phyloP scores from a whole-genome alignment of 495 filamentous ascomycete species.

The Pyronema omphalodes region DNA sequence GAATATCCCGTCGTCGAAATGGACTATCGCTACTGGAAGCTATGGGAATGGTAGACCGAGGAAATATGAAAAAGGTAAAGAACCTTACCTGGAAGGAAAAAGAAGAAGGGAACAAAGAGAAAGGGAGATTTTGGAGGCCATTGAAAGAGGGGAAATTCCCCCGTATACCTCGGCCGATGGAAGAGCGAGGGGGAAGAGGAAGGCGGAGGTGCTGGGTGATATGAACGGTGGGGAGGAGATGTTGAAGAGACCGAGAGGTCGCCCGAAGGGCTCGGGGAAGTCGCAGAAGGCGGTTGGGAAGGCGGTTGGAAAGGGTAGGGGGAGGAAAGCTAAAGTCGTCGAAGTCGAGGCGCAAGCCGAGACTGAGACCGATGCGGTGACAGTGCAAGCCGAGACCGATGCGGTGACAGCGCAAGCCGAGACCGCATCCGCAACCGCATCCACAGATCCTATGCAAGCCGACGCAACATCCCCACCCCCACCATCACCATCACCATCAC shows the following conservation, averaged over 20 bases:
- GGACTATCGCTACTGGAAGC: background rate
- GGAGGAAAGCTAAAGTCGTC: background rate
- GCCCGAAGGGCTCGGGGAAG: background rate
- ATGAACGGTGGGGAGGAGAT: background rate
- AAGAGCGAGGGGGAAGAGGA: background rate
- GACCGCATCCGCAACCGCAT: too few relatives aligned
- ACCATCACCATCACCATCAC: too few relatives aligned
- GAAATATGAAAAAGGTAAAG: conserved; percentile 25
- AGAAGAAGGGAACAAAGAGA: conserved; percentile 6
- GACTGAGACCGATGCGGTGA: too few relatives aligned
- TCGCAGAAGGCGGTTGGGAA: background rate
- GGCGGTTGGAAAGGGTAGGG: background rate
- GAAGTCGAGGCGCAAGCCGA: background rate
- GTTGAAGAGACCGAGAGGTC: background rate
- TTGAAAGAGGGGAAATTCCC: background rate
- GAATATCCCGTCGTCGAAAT: background rate
- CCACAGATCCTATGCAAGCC: too few relatives aligned
- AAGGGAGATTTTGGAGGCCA: background rate
- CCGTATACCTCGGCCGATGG: too few relatives aligned
- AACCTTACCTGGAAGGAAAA: conserved; percentile 21
- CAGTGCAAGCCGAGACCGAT: too few relatives aligned
- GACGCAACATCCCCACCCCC: too few relatives aligned
- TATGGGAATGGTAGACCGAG: conserved; percentile 22
- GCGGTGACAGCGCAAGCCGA: too few relatives aligned
- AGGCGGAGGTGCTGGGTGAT: background rate